A percentile compares a stretch with the other conserved stretches of the same genome.
phyloP scores from a whole-genome alignment of 2,329 filamentous ascomycete genomes.

The Claviceps maximensis region DNA sequence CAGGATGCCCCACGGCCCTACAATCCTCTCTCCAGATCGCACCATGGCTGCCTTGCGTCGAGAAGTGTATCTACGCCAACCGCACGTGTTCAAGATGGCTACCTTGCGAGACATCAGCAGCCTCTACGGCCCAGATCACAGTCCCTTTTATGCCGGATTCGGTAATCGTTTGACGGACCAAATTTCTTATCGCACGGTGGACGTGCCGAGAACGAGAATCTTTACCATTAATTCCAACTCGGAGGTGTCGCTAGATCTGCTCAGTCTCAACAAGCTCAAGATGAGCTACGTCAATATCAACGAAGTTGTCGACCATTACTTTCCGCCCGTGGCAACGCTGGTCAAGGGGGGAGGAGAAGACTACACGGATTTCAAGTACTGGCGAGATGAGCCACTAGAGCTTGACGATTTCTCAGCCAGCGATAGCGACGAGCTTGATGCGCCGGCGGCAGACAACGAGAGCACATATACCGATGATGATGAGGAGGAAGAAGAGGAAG shows the following conservation, averaged over 20 bases:
- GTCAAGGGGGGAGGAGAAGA: conserved; percentile 84
- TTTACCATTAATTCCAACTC: conserved; percentile 99
- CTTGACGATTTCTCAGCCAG: conserved; percentile 81
- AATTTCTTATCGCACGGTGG: conserved; percentile 87
- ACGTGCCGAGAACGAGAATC: conserved; percentile 85
- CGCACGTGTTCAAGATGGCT: conserved; percentile 99
- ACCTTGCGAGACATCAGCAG: conserved; percentile 88
- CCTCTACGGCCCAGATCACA: conserved; percentile 63
- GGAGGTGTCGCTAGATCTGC: conserved; percentile 80
- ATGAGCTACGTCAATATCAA: conserved; percentile 95
- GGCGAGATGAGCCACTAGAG: conserved; percentile 74
- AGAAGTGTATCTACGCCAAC: conserved; percentile 90
- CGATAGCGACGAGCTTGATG: conserved; percentile 48
- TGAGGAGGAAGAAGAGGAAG: conserved; percentile 27
- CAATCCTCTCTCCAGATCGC: conserved; percentile 87
- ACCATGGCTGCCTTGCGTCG: conserved; percentile 86
- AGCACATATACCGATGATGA: conserved; percentile 31
- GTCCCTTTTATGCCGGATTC: conserved; percentile 92
- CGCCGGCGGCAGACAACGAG: conserved; percentile 28
- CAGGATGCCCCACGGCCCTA: conserved; percentile 75
- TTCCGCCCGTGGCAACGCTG: conserved; percentile 78
- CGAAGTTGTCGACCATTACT: conserved; percentile 96
- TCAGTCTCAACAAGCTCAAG: conserved; percentile 87
- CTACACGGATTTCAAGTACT: conserved; percentile 95
- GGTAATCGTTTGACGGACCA: conserved; percentile 95